Base-by-base conservation (phyloP, 2,329 filamentous ascomycete genomes). In the Sphaerulina populicola region DNA sequence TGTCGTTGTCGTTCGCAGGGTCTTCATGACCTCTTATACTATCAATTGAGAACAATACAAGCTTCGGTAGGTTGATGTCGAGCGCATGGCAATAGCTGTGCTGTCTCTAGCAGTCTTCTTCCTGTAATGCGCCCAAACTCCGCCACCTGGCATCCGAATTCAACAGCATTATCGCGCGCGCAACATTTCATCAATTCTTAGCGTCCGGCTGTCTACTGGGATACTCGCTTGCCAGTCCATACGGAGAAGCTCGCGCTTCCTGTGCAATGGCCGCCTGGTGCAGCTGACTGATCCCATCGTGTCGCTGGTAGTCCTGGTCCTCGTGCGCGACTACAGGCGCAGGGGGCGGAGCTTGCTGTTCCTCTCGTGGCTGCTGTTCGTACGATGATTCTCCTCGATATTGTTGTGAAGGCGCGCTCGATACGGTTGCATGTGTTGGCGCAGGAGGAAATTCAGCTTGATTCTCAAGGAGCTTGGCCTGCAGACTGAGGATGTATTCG, bases 401-500 rank as follows among this genome's bases (percentile, higher is more conserved):
- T 48, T 44, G 31, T 41, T 76, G 53, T 23, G 52, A 40, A 31
- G 52, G 43, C 8, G 55, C 38, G 14, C 48, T 47, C 6, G 60
- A 52, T 46, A 95, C 73, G 62, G 88, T 86, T 57, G 94, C 78
- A 60, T 88, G 88, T 1, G 85, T 76, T 1, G 91, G 91, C 8
- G 90, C 83, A 55, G 85, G 86, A 0, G 93, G 93, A 49, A 86
- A 83, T 60, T 95, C 89, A 64, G 86, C 85, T 62, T 88, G 83
- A 2, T 82, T 79, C 60, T 96, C 90, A 54, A 96, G 77, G 33
- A 97, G 77, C 37, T 88, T 83, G 4, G 86, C 85, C 69, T 98
- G 93, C 12, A 98, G 77, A 61, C 85, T 86, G 65, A 96, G 85
- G 60, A 96, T 85, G 71, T 97, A 97, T 68, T 96, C 89, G 60